Percentiles rank a stretch among this genome's conserved stretches.
These are phyloP conservation scores for Xylaria sp. DNA, from an alignment of 2,329 filamentous ascomycete species.

Conservation along the genomic window DNA sequence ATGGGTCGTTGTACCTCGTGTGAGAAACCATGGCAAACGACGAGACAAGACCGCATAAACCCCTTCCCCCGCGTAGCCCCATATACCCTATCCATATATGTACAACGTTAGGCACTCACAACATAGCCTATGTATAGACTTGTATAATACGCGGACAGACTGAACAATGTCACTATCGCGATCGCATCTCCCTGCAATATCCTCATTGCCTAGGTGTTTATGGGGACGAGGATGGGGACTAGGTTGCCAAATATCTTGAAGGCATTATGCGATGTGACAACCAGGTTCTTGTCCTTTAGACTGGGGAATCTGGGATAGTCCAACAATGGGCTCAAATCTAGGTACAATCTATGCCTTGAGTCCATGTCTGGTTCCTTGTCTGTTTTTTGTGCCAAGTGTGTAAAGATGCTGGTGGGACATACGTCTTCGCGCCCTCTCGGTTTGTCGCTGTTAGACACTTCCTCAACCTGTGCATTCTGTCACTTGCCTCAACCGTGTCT, in stretches of 20 bases:
- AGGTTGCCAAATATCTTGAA: not conserved
- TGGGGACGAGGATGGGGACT: not conserved
- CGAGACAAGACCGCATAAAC: slow-evolving; percentile 67
- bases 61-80: slow-evolving; percentile 25
- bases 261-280: not conserved
- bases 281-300: not conserved
- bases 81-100: slow-evolving; percentile 49
- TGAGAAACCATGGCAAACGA: slow-evolving; percentile 91
- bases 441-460: not conserved
- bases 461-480: too few relatives aligned
- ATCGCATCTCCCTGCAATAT: not conserved
- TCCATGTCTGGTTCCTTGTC: not conserved
- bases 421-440: not conserved
- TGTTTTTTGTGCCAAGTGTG: not conserved
- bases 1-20: slow-evolving; percentile 84
- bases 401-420: not conserved
- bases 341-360: not conserved
- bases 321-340: not conserved
- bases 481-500: too few relatives aligned
- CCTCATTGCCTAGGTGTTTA: not conserved
- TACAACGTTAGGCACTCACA: slow-evolving; percentile 43
- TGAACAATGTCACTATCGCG: slow-evolving; percentile 10
- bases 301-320: not conserved
- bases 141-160: slow-evolving; percentile 45
- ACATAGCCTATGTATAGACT: slow-evolving; percentile 45